A percentile compares a stretch with the other conserved stretches of the same genome.
These are phyloP conservation scores for Polyporus tsugae DNA, from an alignment of 1,284 basidiomycete species.

Conservation along the genomic window DNA sequence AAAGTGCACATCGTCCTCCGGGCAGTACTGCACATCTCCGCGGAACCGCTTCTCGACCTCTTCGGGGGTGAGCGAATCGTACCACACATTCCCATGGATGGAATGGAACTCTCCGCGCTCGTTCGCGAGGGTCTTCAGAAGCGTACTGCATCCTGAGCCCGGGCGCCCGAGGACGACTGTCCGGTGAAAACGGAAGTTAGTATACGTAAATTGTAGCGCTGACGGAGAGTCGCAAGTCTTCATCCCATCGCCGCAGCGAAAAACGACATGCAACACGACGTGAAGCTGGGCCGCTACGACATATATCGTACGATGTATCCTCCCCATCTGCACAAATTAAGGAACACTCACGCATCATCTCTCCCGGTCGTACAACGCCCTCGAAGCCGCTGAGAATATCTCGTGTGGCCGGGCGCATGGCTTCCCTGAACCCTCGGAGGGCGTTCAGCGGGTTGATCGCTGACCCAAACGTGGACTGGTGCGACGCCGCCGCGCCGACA, in stretches of 20 bases:
- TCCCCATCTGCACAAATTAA: conserved; percentile 28
- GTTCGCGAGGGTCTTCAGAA: conserved; percentile 79
- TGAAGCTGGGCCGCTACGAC: not conserved
- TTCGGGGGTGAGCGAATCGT: conserved; percentile 68
- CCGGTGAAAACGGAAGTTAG: conserved; percentile 6
- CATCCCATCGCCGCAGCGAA: not conserved
- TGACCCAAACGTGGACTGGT: conserved; percentile 53
- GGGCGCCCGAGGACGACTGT: conserved; percentile 71
- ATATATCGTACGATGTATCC: not conserved
- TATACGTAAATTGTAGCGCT: not conserved
- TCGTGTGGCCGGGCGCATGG: conserved; percentile 50
- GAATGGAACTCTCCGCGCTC: conserved; percentile 66
- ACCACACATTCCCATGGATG: conserved; percentile 71
- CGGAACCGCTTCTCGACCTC: conserved; percentile 64
- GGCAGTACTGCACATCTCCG: conserved; percentile 74
- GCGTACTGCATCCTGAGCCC: conserved; percentile 76
- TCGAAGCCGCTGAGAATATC: conserved; percentile 58
- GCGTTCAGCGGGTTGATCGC: conserved; percentile 46
- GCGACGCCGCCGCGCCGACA: conserved; percentile 49
- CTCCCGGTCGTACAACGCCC: conserved; percentile 62
- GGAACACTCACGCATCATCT: conserved; percentile 59
- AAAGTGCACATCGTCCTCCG: conserved; percentile 81
- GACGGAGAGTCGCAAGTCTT: not conserved
- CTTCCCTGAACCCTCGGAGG: conserved; percentile 36
- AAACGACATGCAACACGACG: too few relatives aligned